phyloP scores from a whole-genome alignment of 345 rosid genomes.

The Conringia planisiliqua region DNA sequence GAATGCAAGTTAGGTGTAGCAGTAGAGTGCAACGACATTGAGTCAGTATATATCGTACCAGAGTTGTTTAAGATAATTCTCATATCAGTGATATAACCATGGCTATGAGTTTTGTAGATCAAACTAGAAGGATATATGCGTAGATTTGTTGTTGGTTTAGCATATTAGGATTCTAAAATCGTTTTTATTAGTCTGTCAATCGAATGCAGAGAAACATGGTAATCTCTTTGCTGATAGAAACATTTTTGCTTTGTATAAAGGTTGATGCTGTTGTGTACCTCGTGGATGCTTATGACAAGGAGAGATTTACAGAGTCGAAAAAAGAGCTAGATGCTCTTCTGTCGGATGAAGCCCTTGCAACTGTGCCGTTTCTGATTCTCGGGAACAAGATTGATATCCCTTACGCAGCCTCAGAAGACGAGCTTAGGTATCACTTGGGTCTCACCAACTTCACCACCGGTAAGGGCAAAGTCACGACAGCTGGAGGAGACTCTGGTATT shows the following conservation, averaged over 20 bases:
- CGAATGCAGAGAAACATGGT: no score
- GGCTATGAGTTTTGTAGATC: no score
- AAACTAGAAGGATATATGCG: background rate
- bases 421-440: constrained; percentile 61
- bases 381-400: constrained; percentile 77
- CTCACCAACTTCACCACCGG: constrained; percentile 72
- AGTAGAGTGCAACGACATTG: background rate
- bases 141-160: no score
- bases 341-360: constrained; percentile 54
- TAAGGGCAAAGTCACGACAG: constrained; percentile 53
- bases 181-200: no score
- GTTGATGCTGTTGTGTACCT: constrained; percentile 78
- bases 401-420: constrained; percentile 70
- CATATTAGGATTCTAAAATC: background rate
- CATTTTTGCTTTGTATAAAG: constrained; percentile 20
- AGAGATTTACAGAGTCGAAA: constrained; percentile 60
- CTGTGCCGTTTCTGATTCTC: constrained; percentile 59
- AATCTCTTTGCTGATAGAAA: no score
- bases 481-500: constrained; percentile 46
- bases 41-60: background rate
- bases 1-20: background rate
- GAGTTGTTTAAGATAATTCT: no score
- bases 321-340: constrained; percentile 65
- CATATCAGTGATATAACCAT: no score
- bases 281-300: constrained; percentile 69